Percentiles rank a stretch among this genome's conserved stretches.
phyloP scores from a whole-genome alignment of 2,329 filamentous ascomycete genomes.

The Helicocarpus griseus region DNA sequence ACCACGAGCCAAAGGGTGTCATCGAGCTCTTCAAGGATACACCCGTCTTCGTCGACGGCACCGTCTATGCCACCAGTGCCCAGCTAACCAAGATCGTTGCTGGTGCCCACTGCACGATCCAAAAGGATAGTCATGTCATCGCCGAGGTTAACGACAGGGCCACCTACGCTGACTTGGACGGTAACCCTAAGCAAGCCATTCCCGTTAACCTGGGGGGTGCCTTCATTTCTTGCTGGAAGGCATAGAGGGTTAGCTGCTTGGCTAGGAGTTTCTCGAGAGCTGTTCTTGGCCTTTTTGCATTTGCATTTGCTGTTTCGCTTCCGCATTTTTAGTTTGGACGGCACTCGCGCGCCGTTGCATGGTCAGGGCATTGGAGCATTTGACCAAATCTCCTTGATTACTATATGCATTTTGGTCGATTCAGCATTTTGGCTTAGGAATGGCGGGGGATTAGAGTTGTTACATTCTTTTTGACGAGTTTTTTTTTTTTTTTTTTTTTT shows the following conservation, averaged over 20 bases:
- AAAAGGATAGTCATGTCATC: neutral
- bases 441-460: no score
- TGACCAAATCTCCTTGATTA: no score
- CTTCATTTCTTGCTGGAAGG: neutral
- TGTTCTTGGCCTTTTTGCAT: neutral
- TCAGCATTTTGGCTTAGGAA: no score
- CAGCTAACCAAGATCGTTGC: neutral
- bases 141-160: neutral
- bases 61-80: neutral
- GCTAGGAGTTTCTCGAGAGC: neutral
- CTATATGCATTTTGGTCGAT: no score
- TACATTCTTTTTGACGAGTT: no score
- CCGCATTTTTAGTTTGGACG: neutral
- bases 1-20: neutral
- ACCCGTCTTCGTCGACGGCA: neutral
- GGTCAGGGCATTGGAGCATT: no score
- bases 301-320: neutral
- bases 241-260: neutral
- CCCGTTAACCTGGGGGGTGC: neutral
- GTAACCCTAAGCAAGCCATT: neutral
- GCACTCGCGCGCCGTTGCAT: neutral
- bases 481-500: no score
- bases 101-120: neutral
- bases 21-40: neutral
- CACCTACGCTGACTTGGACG: neutral